Evolutionary conservation across 495 filamentous ascomycete genomes (phyloP), one percentile per base, ranked within the genome.

Genomic region (Tuber brumale): DNA sequence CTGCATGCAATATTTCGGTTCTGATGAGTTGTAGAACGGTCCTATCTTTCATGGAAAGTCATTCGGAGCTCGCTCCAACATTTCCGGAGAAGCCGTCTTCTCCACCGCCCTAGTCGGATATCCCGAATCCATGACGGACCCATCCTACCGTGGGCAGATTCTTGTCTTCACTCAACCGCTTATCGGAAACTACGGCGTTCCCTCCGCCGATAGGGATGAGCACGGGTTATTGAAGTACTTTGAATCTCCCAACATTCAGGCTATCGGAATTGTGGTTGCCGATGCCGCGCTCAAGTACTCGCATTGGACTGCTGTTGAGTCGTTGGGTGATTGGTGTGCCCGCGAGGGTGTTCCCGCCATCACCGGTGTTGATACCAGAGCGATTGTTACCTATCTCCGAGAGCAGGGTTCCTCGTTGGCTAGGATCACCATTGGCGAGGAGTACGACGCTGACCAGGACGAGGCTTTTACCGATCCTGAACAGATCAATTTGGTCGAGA

Each of bases 101-200:
- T 83, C 81, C 37, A 83, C 81, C n/a, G 82, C 81, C 6, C 81
- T 83, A 19, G 94, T 97, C 76, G 94, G 93, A 76, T 99, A 99
- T 84, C 95, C 95, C 77, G 96, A 99, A 86, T 97, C 95, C 69
- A 90, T 99, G 89, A 98, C 95, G 83, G 96, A 98, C 82, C 96
- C 95, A 57, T 98, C 95, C 44, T 99, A 99, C 88, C 94, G 96
- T 80, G 96, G 96, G 69, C 96, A 99, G 86, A 98, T 98, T 75
- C 87, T 97, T 81, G 95, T 98, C 82, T 97, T 99, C 88, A 99
- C 95, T 74, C 93, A 97, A 84, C 95, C 95, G n/a, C 86, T 99
- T 78, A 97, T 99, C 84, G 95, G 95, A 79, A 99, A 99, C 87
- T 99, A 99, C 83, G 95, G 95, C 70, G 94, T 97, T 7, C 95